A percentile compares a stretch with the other conserved stretches of the same genome.
These are phyloP conservation scores for Plectosphaerella plurivora DNA, from an alignment of 2,329 filamentous ascomycete genomes.

Conservation along the genomic window DNA sequence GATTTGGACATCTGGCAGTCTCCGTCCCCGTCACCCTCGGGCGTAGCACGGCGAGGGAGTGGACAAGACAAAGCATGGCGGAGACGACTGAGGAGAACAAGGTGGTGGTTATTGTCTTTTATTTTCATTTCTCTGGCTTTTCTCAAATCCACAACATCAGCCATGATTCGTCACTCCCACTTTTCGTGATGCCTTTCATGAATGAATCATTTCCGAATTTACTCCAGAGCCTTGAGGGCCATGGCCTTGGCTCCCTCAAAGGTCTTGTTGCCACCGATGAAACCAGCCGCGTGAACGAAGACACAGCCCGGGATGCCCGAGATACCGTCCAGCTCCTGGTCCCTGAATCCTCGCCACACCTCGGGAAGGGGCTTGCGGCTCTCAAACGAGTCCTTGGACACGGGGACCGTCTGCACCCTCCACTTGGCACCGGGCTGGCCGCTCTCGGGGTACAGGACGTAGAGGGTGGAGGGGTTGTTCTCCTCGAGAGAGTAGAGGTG, in stretches of 20 bases:
- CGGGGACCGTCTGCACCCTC: slow-evolving; percentile 90
- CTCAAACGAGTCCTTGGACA: slow-evolving; percentile 79
- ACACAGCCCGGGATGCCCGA: slow-evolving; percentile 69
- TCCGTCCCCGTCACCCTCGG: no score
- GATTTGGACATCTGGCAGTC: no score
- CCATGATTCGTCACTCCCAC: no score
- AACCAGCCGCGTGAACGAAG: slow-evolving; percentile 91
- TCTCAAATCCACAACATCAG: no score
- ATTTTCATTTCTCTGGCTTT: not conserved
- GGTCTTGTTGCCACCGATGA: slow-evolving; percentile 93
- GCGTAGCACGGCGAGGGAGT: no score
- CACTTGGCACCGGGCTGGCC: slow-evolving; percentile 73
- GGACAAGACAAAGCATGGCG: no score
- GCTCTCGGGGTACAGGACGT: slow-evolving; percentile 89
- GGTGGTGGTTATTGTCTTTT: no score
- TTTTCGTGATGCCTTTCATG: not conserved
- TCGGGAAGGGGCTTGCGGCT: slow-evolving; percentile 90
- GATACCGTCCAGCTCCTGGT: slow-evolving; percentile 75
- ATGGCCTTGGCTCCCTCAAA: slow-evolving; percentile 84
- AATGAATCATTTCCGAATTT: not conserved
- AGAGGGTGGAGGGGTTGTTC: slow-evolving; percentile 59
- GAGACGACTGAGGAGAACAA: no score
- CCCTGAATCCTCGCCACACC: slow-evolving; percentile 85
- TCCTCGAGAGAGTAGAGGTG: slow-evolving; percentile 86
- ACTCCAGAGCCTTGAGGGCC: slow-evolving; percentile 67